Conservation (phyloP, 192 early-diverging fungal genomes). For the Mycoemilia scoparia region DNA sequence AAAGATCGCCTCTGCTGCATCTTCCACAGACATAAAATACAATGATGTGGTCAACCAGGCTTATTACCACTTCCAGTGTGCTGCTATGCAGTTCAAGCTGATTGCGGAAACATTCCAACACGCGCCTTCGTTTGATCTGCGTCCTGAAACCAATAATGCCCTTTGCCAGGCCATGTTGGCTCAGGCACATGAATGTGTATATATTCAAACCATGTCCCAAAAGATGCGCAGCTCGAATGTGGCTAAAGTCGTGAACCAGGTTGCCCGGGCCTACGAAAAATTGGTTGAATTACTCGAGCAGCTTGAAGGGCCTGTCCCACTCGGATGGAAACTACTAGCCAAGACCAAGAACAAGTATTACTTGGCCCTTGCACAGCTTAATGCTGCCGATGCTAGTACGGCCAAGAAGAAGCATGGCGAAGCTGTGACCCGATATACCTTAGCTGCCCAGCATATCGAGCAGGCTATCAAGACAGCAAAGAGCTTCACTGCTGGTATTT, state of each 20-base stretch:
- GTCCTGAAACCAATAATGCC: constrained; percentile 73
- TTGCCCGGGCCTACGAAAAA: constrained; percentile 51
- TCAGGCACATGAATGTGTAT: constrained; percentile 85
- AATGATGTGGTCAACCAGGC: constrained; percentile 56
- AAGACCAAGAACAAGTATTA: constrained; percentile 87
- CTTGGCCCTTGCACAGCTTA: constrained; percentile 69
- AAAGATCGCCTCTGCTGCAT: constrained; percentile 9
- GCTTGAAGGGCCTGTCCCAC: too few relatives aligned
- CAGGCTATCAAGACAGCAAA: constrained; percentile 45
- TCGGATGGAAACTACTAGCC: constrained; percentile 62
- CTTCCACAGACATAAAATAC: constrained; percentile 23
- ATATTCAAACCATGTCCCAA: constrained; percentile 68
- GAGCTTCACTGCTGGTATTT: constrained; percentile 53
- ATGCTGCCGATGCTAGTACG: constrained; percentile 59
- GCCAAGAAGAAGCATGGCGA: constrained; percentile 71
- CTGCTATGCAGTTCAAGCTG: constrained; percentile 84
- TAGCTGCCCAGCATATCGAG: constrained; percentile 67
- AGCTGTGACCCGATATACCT: constrained; percentile 50
- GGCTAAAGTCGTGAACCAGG: constrained; percentile 75
- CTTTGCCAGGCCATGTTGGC: constrained; percentile 75
- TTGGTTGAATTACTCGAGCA: constrained; percentile 56
- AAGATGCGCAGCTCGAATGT: constrained; percentile 79
- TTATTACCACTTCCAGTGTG: constrained; percentile 79
- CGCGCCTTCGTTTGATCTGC: constrained; percentile 81
- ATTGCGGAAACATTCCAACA: constrained; percentile 98